Evolutionary conservation across 495 filamentous ascomycete genomes (phyloP).

Genomic region (Zalerion maritima): DNA sequence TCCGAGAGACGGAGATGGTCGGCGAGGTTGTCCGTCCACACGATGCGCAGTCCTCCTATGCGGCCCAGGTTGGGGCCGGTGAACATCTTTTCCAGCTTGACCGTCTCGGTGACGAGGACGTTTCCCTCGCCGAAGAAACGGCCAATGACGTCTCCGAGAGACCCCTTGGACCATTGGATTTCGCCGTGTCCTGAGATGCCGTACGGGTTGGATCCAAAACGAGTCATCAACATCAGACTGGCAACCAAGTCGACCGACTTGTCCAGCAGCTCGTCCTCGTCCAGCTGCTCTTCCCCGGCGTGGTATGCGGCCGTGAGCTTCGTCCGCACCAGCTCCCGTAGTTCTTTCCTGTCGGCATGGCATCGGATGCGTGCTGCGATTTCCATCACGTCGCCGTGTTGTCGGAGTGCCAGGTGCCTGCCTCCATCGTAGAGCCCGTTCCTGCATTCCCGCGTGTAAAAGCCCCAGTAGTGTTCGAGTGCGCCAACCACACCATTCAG

Average conservation of each 20-base stretch:
- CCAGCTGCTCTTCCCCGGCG: neutral
- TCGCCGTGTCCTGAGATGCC: constrained; percentile 2
- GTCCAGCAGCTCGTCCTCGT: neutral
- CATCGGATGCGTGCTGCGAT: neutral
- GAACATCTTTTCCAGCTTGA: constrained; percentile 14
- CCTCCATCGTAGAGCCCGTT: constrained; percentile 4
- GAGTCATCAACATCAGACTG: constrained; percentile 11
- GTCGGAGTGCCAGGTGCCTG: constrained; percentile 3
- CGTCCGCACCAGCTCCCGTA: constrained; percentile 1
- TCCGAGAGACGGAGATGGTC: constrained; percentile 30
- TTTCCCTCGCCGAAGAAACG: constrained; percentile 2
- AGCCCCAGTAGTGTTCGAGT: constrained; percentile 5
- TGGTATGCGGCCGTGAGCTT: no score
- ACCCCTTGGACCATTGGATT: constrained; percentile 8
- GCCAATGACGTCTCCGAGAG: constrained; percentile 3
- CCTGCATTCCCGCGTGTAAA: constrained; percentile 4
- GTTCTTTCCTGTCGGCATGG: constrained; percentile 1
- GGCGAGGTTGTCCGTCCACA: constrained; percentile 27
- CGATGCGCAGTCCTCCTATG: constrained; percentile 25
- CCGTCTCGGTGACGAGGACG: constrained; percentile 2
- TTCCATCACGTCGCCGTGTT: constrained; percentile 2
- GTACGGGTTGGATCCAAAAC: constrained; percentile 3
- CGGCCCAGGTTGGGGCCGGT: constrained; percentile 14
- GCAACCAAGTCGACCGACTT: constrained; percentile 10
- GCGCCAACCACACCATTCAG: no score